Evolutionary conservation across 2,329 filamentous ascomycete species (phyloP).

Genomic region (Leptographium procerum): DNA sequence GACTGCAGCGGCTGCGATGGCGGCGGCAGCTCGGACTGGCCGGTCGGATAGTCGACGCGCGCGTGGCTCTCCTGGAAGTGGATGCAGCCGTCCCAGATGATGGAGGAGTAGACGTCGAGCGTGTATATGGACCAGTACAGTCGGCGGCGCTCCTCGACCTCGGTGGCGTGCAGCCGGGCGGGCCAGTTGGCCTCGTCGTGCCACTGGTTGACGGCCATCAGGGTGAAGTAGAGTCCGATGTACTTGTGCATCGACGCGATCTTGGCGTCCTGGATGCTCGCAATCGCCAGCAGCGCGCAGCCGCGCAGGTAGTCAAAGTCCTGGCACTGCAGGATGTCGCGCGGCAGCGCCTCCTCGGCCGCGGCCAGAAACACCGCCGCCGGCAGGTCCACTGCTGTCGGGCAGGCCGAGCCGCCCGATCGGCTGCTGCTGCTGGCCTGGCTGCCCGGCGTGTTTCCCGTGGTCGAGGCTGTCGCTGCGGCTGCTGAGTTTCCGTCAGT

Average conservation of each 20-base stretch:
- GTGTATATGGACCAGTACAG: conserved; percentile 46
- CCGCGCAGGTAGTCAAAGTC: conserved; percentile 16
- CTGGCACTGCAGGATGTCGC: conserved; percentile 11
- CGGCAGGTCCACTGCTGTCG: conserved; percentile 5
- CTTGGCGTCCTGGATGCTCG: conserved; percentile 16
- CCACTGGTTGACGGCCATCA: conserved; percentile 16
- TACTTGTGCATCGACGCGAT: conserved; percentile 17
- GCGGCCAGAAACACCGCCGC: conserved; percentile 16
- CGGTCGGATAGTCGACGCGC: conserved; percentile 35
- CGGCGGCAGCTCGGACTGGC: not conserved
- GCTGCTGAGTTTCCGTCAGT: not conserved
- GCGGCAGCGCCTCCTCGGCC: conserved; percentile 15
- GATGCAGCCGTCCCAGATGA: conserved; percentile 38
- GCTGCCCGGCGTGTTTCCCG: not conserved
- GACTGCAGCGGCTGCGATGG: not conserved
- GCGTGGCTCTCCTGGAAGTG: conserved; percentile 32
- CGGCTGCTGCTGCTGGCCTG: not conserved
- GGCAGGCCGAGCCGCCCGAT: not conserved
- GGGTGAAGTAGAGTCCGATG: conserved; percentile 16
- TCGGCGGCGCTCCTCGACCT: conserved; percentile 14
- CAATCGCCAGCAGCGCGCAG: conserved; percentile 14
- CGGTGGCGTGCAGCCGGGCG: conserved; percentile 6
- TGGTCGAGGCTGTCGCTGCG: not conserved
- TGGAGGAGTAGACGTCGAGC: conserved; percentile 40
- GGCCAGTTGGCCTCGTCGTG: conserved; percentile 17